These are phyloP conservation scores for Parsonsia alboflavescens DNA, from an alignment of 257 asterid species.

Conservation along the genomic window DNA sequence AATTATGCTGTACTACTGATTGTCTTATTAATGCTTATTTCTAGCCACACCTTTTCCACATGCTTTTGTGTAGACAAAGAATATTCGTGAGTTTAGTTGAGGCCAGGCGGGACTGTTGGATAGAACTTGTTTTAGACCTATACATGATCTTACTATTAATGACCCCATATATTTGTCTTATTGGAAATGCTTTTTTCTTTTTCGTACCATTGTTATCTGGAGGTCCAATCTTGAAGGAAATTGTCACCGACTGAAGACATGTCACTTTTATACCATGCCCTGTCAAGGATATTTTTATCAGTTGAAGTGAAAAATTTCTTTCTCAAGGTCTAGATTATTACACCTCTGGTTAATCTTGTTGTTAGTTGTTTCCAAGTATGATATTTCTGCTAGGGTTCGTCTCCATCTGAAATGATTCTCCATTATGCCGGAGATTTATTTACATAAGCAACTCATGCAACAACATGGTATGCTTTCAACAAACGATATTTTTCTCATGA, in stretches of 20 bases:
- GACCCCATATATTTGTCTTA: not conserved
- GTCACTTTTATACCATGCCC: too few relatives aligned
- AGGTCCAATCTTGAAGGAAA: not conserved
- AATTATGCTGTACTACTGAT: not conserved
- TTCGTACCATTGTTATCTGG: not conserved
- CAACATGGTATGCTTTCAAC: not conserved
- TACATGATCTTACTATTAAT: not conserved
- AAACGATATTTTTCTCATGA: not conserved
- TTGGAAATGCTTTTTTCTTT: not conserved
- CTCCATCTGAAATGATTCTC: not conserved
- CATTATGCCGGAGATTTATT: not conserved
- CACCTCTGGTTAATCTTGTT: not conserved
- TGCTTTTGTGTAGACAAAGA: not conserved
- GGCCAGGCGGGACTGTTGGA: not conserved
- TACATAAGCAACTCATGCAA: not conserved
- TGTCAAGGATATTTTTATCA: not conserved
- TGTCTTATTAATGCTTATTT: not conserved
- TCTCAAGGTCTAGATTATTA: not conserved
- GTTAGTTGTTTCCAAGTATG: not conserved
- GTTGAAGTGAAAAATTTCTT: not conserved
- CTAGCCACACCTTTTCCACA: not conserved
- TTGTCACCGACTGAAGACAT: not conserved
- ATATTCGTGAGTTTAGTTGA: not conserved
- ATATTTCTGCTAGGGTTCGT: not conserved
- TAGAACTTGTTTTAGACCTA: not conserved